A percentile compares a stretch with the other conserved stretches of the same genome.
Evolutionary conservation across 2,329 filamentous ascomycete genomes (phyloP).

Genomic region (Alternaria arborescens): DNA sequence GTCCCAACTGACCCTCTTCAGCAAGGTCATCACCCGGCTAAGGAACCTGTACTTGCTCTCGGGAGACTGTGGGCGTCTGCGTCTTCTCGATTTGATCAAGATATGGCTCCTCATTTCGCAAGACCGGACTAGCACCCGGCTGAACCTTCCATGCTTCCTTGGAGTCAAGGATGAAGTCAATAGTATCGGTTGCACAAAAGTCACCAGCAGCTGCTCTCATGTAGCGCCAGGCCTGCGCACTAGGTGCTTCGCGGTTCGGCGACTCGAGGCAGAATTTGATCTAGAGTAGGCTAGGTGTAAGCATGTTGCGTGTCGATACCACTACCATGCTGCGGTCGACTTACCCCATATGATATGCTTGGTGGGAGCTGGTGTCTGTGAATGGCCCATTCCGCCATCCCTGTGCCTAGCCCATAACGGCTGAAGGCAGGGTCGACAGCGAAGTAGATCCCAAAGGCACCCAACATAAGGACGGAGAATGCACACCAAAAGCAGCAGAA

Average conservation of each 20-base stretch:
- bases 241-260: constrained; percentile 26
- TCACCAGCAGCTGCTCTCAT: constrained; percentile 1
- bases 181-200: neutral
- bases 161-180: neutral
- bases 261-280: constrained; percentile 31
- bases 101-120: neutral
- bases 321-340: neutral
- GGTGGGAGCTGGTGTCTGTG: neutral
- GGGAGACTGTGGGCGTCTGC: neutral
- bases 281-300: constrained; percentile 1
- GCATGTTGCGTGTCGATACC: neutral
- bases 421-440: constrained; percentile 7
- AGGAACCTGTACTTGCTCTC: neutral
- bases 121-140: neutral
- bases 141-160: constrained; percentile 7
- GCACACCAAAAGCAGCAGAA: constrained; percentile 17
- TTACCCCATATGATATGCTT: constrained; percentile 5
- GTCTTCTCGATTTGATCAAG: neutral
- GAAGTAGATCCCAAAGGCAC: constrained; percentile 9
- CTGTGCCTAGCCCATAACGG: constrained; percentile 14
- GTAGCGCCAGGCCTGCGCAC: constrained; percentile 27
- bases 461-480: constrained; percentile 7
- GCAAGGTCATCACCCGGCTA: constrained; percentile 11
- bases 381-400: constrained; percentile 13
- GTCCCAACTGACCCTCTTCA: constrained; percentile 3